Percentiles rank a stretch among this genome's conserved stretches.
These are phyloP conservation scores for Phytophthora quininea DNA, from an alignment of 352 stramenopile species.

Conservation along the genomic window DNA sequence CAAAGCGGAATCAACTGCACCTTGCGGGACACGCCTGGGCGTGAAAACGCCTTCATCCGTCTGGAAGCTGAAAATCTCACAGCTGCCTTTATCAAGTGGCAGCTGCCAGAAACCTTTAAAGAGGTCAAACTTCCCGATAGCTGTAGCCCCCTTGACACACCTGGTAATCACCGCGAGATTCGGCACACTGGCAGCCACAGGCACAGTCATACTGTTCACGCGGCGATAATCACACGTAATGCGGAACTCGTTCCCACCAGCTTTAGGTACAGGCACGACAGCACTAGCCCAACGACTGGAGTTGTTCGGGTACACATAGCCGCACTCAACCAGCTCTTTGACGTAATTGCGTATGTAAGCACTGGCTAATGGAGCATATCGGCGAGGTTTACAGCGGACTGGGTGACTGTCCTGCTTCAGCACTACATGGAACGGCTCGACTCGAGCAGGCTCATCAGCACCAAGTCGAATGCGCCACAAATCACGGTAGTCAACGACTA, in stretches of 20 bases:
- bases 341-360: not conserved
- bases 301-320: not conserved
- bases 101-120: conserved; percentile 35
- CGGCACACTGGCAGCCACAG: not conserved
- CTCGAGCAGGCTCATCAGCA: not conserved
- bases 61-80: conserved; percentile 21
- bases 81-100: conserved; percentile 13
- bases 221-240: not conserved
- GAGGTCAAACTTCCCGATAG: conserved; percentile 24
- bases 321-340: not conserved
- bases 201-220: not conserved
- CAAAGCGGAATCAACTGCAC: conserved; percentile 8
- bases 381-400: not conserved
- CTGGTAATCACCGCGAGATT: conserved; percentile 14
- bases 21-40: conserved; percentile 11
- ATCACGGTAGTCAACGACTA: not conserved
- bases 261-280: not conserved
- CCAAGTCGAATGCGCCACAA: not conserved
- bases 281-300: not conserved
- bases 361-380: not conserved
- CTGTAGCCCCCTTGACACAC: not conserved
- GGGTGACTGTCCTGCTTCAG: not conserved
- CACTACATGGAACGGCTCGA: not conserved
- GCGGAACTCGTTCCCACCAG: not conserved
- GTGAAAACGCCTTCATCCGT: conserved; percentile 20